Percentiles rank a stretch among this genome's conserved stretches.
Conservation (phyloP, 345 rosid genomes). For the Carallia brachiata region DNA sequence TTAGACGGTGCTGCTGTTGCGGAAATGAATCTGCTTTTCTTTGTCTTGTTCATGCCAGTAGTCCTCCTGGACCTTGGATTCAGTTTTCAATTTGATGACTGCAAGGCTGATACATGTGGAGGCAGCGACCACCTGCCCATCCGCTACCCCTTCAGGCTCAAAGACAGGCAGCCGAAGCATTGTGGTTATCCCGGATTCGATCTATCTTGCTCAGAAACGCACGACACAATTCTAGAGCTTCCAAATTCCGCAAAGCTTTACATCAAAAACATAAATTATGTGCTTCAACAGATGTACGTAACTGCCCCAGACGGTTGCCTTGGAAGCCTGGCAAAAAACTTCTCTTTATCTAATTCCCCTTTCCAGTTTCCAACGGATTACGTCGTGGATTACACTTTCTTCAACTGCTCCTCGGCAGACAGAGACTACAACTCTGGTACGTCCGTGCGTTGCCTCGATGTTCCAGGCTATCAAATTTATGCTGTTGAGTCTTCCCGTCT, state of each 20-base stretch:
- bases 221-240: conserved; percentile 3
- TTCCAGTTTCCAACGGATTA: background rate
- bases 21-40: too few relatives aligned
- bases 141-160: conserved; percentile 18
- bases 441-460: background rate
- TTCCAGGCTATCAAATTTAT: conserved; percentile 3
- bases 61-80: too few relatives aligned
- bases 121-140: background rate
- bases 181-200: conserved; percentile 10
- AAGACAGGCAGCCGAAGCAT: conserved; percentile 1
- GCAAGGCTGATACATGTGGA: conserved; percentile 1
- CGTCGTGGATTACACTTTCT: background rate
- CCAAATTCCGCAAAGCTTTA: background rate
- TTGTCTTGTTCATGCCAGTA: too few relatives aligned
- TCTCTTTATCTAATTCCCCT: conserved; percentile 3
- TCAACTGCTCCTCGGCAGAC: conserved; percentile 12
- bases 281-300: background rate
- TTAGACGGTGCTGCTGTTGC: too few relatives aligned
- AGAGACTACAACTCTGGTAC: background rate
- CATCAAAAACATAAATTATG: conserved; percentile 10
- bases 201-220: conserved; percentile 5
- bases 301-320: conserved; percentile 1
- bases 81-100: background rate
- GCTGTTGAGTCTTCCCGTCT: background rate
- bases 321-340: background rate